These are phyloP conservation scores for Chrysoporthe austroafricana DNA, from an alignment of 2,329 filamentous ascomycete species.

Conservation along the genomic window DNA sequence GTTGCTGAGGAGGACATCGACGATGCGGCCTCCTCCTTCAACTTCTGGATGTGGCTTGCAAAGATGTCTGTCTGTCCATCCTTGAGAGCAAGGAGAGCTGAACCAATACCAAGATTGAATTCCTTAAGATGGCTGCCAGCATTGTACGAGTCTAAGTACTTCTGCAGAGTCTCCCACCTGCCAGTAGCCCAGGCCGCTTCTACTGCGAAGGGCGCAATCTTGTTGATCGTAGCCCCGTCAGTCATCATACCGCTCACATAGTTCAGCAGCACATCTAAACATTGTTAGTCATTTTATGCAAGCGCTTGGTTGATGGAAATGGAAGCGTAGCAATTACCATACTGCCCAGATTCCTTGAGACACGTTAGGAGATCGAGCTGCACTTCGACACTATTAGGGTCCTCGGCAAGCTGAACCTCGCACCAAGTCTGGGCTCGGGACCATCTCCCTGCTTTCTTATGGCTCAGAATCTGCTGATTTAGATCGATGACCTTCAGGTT, in stretches of 20 bases:
- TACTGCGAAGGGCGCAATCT: slow-evolving; percentile 79
- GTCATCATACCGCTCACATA: slow-evolving; percentile 78
- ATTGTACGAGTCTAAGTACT: slow-evolving; percentile 62
- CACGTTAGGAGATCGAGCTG: slow-evolving; percentile 86
- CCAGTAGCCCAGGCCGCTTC: slow-evolving; percentile 92
- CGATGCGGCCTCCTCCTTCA: slow-evolving; percentile 72
- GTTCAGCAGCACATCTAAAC: slow-evolving; percentile 77
- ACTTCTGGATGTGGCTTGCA: slow-evolving; percentile 58
- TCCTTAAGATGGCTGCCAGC: slow-evolving; percentile 59
- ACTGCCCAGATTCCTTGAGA: slow-evolving; percentile 92
- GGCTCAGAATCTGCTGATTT: slow-evolving; percentile 89
- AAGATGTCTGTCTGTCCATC: slow-evolving; percentile 57
- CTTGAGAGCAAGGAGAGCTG: slow-evolving; percentile 64
- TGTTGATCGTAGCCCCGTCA: slow-evolving; percentile 56
- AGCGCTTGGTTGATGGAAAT: background rate
- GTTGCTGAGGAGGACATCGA: slow-evolving; percentile 78
- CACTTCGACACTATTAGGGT: slow-evolving; percentile 74
- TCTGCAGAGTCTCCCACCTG: slow-evolving; percentile 76
- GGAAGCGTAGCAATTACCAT: slow-evolving; percentile 61
- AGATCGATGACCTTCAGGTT: slow-evolving; percentile 86
- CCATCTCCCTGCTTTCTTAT: slow-evolving; percentile 92
- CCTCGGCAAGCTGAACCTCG: slow-evolving; percentile 82
- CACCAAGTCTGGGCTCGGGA: slow-evolving; percentile 97
- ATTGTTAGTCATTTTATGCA: slow-evolving; percentile 4
- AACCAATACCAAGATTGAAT: slow-evolving; percentile 83